phyloP scores from a whole-genome alignment of 352 stramenopile species.

The Globisporangium camurandrum region DNA sequence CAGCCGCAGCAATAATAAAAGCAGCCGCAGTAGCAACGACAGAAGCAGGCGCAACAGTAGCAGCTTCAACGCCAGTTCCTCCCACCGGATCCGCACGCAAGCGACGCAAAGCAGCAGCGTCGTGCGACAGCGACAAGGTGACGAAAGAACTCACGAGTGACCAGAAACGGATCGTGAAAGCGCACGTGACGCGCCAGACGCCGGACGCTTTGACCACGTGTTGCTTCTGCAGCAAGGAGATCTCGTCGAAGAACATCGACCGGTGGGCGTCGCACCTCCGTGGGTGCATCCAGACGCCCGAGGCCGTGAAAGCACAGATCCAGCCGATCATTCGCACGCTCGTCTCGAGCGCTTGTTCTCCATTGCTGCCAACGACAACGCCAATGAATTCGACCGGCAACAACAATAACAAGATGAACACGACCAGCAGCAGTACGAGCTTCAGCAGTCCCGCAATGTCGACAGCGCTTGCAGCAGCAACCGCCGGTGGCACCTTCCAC shows the following conservation, averaged over 20 bases:
- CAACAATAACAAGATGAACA: too few relatives aligned
- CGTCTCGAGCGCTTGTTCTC: background rate
- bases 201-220: constrained; percentile 66
- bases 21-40: background rate
- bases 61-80: background rate
- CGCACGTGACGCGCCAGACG: constrained; percentile 58
- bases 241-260: constrained; percentile 77
- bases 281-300: constrained; percentile 64
- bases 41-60: background rate
- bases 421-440: background rate
- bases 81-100: background rate
- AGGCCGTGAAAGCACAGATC: constrained; percentile 74
- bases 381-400: background rate
- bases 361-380: too few relatives aligned
- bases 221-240: constrained; percentile 81
- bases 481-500: background rate
- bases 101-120: constrained; percentile 6
- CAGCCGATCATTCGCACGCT: constrained; percentile 37
- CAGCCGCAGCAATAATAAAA: too few relatives aligned
- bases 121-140: constrained; percentile 13
- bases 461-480: background rate
- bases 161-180: constrained; percentile 70
- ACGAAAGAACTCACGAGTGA: constrained; percentile 57
- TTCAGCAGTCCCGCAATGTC: background rate
- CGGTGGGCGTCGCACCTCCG: constrained; percentile 77